phyloP scores from a whole-genome alignment of 1,139 yeast genomes.

The Blastobotrys illinoisensis region DNA sequence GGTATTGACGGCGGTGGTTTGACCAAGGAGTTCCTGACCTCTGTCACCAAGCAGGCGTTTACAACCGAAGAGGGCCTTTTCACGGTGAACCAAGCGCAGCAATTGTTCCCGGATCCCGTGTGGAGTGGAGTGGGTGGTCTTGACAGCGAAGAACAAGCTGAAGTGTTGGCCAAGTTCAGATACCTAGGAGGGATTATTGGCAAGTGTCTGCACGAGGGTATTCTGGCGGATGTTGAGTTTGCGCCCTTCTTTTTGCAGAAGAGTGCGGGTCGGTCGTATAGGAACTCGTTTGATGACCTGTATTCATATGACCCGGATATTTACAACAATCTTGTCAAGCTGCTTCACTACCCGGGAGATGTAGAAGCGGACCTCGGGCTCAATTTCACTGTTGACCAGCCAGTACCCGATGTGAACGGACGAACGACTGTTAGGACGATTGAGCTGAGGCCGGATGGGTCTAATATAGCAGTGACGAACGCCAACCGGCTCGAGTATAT shows the following conservation, averaged over 20 bases:
- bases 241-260: conserved; percentile 82
- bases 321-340: conserved; percentile 57
- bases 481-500: conserved; percentile 67
- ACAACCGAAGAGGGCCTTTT: conserved; percentile 42
- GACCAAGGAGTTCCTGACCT: conserved; percentile 82
- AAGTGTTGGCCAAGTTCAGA: conserved; percentile 42
- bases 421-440: conserved; percentile 35
- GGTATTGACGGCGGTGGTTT: conserved; percentile 98
- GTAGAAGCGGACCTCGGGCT: conserved; percentile 59
- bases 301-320: conserved; percentile 63
- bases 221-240: conserved; percentile 75
- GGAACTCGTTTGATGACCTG: conserved; percentile 73
- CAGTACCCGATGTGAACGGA: conserved; percentile 31
- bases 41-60: conserved; percentile 68
- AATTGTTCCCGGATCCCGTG: conserved; percentile 66
- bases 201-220: conserved; percentile 81
- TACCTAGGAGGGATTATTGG: conserved; percentile 83
- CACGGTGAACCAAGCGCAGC: conserved; percentile 50
- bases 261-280: conserved; percentile 43
- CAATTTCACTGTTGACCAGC: conserved; percentile 56
- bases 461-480: conserved; percentile 48
- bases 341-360: conserved; percentile 50
- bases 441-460: conserved; percentile 61
- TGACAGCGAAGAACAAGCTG: conserved; percentile 16
- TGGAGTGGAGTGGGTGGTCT: neutral